Conservation (phyloP, 352 stramenopile species). For the Elongisporangium prolatum region DNA sequence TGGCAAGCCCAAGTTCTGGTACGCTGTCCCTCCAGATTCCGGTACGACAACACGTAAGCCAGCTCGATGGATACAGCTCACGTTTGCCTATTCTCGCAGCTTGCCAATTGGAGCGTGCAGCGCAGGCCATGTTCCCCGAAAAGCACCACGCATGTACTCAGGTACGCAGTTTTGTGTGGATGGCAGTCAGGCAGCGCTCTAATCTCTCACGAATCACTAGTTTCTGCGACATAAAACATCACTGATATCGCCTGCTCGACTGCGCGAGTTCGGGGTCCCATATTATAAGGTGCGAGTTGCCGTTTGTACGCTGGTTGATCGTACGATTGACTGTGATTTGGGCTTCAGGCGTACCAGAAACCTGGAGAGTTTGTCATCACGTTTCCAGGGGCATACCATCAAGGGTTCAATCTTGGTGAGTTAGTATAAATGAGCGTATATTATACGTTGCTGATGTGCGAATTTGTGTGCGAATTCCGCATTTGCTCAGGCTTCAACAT, state of each 20-base stretch:
- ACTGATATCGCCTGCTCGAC: conserved; percentile 78
- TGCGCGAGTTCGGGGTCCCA: conserved; percentile 81
- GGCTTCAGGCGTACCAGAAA: conserved; percentile 59
- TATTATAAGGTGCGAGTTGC: conserved; percentile 47
- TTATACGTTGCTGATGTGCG: background rate
- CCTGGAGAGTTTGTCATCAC: conserved; percentile 92
- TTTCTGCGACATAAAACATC: conserved; percentile 94
- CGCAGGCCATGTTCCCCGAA: conserved; percentile 84
- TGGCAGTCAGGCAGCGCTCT: too few species aligned
- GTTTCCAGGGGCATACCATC: conserved; percentile 86
- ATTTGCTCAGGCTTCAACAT: conserved; percentile 82
- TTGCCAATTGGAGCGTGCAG: conserved; percentile 75
- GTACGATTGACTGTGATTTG: background rate
- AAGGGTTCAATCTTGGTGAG: conserved; percentile 87
- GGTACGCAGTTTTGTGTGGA: conserved; percentile 14
- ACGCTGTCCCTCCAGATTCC: conserved; percentile 75
- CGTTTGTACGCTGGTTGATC: background rate
- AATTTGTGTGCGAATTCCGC: background rate
- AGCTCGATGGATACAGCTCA: background rate
- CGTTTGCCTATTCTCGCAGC: conserved; percentile 12
- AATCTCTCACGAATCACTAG: conserved; percentile 16
- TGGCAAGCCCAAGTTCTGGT: conserved; percentile 93
- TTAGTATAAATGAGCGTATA: too few species aligned
- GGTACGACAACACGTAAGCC: conserved; percentile 16
- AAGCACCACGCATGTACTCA: conserved; percentile 79